A percentile compares a stretch with the other conserved stretches of the same genome.
These are phyloP conservation scores for Sporothrix inflata DNA, from an alignment of 2,329 filamentous ascomycete genomes.

Conservation along the genomic window DNA sequence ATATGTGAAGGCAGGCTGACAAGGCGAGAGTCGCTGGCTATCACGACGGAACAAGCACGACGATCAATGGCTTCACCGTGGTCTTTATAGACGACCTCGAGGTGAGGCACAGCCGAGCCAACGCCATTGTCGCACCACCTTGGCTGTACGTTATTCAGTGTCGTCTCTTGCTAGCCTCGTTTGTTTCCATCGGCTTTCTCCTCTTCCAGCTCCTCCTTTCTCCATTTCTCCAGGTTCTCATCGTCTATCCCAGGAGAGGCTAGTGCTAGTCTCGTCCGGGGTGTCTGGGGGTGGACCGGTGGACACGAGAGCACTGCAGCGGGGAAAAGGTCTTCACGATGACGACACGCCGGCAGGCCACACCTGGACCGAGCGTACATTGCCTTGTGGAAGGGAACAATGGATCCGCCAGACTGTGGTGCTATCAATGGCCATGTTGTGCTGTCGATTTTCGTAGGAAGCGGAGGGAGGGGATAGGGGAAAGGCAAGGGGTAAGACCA, in stretches of 20 bases:
- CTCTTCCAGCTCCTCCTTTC: not conserved
- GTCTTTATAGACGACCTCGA: not conserved
- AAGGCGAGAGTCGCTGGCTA: not conserved
- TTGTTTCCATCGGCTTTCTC: not conserved
- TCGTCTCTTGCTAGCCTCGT: not conserved
- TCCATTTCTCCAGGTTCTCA: slow-evolving; percentile 20
- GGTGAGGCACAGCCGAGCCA: slow-evolving; percentile 1
- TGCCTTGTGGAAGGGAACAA: not conserved
- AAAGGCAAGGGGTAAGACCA: not conserved
- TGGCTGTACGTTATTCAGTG: not conserved
- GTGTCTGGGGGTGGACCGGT: not conserved
- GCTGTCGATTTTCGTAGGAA: not conserved
- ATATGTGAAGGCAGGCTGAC: not conserved
- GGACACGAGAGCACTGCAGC: not conserved
- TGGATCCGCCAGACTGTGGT: not conserved
- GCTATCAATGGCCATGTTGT: not conserved
- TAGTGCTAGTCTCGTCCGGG: slow-evolving; percentile 3
- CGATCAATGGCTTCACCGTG: not conserved
- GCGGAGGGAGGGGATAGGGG: not conserved
- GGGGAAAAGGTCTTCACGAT: not conserved
- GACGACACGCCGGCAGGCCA: not conserved
- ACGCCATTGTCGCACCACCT: not conserved
- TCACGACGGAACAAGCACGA: not conserved
- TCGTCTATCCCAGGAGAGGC: not conserved
- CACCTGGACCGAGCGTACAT: not conserved